A percentile compares a stretch with the other conserved stretches of the same genome.
phyloP scores from a whole-genome alignment of 164 flowering plant genomes.

The Nelumbo lutea region DNA sequence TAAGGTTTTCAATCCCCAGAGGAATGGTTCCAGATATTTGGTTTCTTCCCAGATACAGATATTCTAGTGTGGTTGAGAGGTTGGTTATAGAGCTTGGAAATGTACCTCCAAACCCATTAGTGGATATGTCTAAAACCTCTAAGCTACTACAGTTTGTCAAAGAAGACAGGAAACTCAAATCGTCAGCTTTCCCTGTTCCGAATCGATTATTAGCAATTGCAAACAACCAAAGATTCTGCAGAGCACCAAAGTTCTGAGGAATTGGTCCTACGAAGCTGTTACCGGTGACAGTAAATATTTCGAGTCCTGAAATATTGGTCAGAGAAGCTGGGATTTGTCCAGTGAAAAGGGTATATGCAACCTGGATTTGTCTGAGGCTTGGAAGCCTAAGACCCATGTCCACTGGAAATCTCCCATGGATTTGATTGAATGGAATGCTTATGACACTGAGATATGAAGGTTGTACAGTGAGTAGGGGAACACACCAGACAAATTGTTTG shows the following conservation, averaged over 20 bases:
- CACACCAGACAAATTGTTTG: background rate
- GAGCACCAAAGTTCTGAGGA: background rate
- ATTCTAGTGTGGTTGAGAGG: background rate
- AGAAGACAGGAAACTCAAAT: background rate
- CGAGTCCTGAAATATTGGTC: background rate
- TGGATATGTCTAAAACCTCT: too few relatives aligned
- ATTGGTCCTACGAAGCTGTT: background rate
- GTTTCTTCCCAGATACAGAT: background rate
- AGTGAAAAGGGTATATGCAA: background rate
- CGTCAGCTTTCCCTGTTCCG: background rate
- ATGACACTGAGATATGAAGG: background rate
- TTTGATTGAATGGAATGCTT: background rate
- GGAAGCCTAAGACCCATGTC: background rate
- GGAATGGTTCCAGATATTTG: background rate
- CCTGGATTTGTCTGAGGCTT: background rate
- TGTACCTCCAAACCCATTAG: too few relatives aligned
- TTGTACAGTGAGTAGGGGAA: background rate
- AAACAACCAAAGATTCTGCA: background rate
- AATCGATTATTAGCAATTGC: background rate
- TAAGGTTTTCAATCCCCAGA: background rate
- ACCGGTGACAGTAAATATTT: background rate
- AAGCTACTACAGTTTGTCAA: background rate
- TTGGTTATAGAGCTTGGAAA: too few relatives aligned
- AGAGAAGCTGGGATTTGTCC: background rate
- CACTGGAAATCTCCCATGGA: background rate